Evolutionary conservation across 495 filamentous ascomycete species (phyloP).

Genomic region (Talaromyces ruber): DNA sequence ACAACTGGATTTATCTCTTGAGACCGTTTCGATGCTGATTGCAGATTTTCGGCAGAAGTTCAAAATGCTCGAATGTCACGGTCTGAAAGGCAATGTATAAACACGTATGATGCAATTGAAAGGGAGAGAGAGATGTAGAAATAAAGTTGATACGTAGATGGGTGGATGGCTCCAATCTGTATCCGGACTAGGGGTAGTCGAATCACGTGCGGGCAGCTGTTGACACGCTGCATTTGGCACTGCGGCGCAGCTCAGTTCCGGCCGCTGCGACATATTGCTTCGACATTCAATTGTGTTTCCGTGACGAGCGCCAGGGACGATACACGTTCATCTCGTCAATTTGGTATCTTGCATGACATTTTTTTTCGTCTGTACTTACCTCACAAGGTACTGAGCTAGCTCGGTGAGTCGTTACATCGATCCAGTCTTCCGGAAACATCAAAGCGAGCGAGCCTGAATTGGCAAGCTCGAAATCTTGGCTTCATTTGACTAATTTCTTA

Average conservation of each 20-base stretch:
- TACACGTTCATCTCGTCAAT: not conserved
- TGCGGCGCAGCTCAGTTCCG: not conserved
- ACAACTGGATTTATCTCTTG: not conserved
- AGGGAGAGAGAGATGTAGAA: not conserved
- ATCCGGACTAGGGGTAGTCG: not conserved
- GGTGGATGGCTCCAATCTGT: not conserved
- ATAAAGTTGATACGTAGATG: not conserved
- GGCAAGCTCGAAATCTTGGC: not conserved
- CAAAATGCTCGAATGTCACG: not conserved
- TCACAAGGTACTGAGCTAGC: not conserved
- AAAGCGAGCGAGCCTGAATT: not conserved
- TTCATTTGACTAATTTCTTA: not conserved
- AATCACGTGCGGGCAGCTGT: not conserved
- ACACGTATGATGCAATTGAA: not conserved
- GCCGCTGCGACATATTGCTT: not conserved
- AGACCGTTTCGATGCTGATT: not conserved
- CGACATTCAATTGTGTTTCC: not conserved
- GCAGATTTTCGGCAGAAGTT: not conserved
- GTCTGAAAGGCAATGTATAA: not conserved
- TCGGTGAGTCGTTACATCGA: conserved; percentile 1
- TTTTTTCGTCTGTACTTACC: not conserved
- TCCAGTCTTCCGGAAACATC: not conserved
- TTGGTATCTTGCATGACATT: not conserved
- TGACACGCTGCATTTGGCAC: not conserved
- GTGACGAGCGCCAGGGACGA: not conserved